These are phyloP conservation scores for Gymnopilus junonius DNA, from an alignment of 768 basidiomycete species.

Conservation along the genomic window DNA sequence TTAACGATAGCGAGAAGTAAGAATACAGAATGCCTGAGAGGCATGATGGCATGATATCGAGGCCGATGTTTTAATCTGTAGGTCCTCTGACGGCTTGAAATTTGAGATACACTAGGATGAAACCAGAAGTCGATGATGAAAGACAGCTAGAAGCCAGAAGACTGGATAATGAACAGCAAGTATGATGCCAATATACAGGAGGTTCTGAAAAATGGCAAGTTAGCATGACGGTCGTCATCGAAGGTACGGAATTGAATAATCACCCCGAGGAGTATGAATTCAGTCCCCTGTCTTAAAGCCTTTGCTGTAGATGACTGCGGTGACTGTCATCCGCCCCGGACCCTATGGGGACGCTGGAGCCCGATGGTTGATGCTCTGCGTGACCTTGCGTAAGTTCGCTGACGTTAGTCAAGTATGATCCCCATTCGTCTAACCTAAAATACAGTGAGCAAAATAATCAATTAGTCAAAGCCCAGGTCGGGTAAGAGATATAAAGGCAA, in stretches of 20 bases:
- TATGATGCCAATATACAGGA: neutral
- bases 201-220: neutral
- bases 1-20: neutral
- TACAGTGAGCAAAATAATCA: neutral
- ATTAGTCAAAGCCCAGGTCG: neutral
- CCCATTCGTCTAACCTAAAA: conserved; percentile 50
- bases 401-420: conserved; percentile 44
- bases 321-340: neutral
- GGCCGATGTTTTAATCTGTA: neutral
- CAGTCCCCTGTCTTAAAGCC: neutral
- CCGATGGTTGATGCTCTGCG: conserved; percentile 9
- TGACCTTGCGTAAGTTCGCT: conserved; percentile 37
- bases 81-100: neutral
- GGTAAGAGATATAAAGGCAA: conserved; percentile 3
- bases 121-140: neutral
- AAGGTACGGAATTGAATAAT: neutral
- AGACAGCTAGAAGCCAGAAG: neutral
- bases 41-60: neutral
- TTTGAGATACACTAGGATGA: neutral
- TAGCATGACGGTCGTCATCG: neutral
- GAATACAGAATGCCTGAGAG: neutral
- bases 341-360: neutral
- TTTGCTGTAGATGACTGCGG: neutral
- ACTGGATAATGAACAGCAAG: neutral
- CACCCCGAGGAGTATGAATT: neutral